Conservation (phyloP, 805 yeast genomes). For the Hanseniaspora nectarophila region DNA sequence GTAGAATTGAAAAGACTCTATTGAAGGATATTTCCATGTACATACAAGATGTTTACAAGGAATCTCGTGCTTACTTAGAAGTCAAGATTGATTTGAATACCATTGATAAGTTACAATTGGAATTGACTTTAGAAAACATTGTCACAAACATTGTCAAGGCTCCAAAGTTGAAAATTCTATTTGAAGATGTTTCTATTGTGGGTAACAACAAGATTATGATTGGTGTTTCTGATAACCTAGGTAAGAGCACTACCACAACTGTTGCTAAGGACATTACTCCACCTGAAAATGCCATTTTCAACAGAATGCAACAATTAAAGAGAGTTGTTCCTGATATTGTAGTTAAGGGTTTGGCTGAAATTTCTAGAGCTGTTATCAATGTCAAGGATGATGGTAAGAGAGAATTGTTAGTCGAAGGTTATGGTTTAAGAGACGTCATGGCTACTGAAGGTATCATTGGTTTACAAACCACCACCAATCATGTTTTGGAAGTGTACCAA, state of each 20-base stretch:
- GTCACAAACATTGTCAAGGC: constrained; percentile 71
- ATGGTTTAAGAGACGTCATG: constrained; percentile 93
- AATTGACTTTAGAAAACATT: constrained; percentile 73
- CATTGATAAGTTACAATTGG: constrained; percentile 81
- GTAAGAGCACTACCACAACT: constrained; percentile 33
- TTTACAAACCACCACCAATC: constrained; percentile 76
- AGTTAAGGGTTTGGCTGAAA: constrained; percentile 84
- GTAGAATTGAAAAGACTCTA: constrained; percentile 86
- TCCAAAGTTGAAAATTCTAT: constrained; percentile 75
- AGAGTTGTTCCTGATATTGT: constrained; percentile 77
- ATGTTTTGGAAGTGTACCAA: constrained; percentile 73
- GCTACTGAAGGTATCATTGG: constrained; percentile 94
- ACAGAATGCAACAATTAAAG: constrained; percentile 79
- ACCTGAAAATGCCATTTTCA: constrained; percentile 48
- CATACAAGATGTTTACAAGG: constrained; percentile 87
- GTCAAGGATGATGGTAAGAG: constrained; percentile 75
- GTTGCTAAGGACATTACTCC: constrained; percentile 30
- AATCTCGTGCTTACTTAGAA: constrained; percentile 62
- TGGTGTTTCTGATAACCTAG: constrained; percentile 39
- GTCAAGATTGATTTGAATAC: constrained; percentile 73
- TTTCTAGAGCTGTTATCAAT: constrained; percentile 91
- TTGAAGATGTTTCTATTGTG: constrained; percentile 55
- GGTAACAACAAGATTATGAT: constrained; percentile 60
- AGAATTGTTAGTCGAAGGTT: constrained; percentile 93
- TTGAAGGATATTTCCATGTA: constrained; percentile 75